These are phyloP conservation scores for Sugiyamaella neomexicana DNA, from an alignment of 1,139 yeast species.

Conservation along the genomic window DNA sequence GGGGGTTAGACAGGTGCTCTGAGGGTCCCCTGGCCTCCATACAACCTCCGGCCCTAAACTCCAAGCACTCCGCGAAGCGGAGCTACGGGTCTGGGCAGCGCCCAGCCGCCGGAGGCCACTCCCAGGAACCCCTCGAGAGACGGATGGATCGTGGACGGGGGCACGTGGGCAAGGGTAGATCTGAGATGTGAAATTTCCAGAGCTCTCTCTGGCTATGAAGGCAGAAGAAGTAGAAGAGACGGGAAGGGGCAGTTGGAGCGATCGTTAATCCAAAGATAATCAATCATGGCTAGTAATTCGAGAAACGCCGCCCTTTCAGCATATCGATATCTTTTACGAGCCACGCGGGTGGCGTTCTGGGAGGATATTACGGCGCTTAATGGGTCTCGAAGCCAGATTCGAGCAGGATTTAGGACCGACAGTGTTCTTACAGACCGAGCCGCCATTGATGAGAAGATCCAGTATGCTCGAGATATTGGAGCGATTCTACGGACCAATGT, in stretches of 20 bases:
- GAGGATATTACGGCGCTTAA: conserved; percentile 53
- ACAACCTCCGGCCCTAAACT: too few species aligned
- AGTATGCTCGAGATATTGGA: conserved; percentile 68
- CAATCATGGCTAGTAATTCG: not conserved
- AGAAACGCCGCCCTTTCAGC: conserved; percentile 43
- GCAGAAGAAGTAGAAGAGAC: not conserved
- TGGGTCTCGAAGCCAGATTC: conserved; percentile 61
- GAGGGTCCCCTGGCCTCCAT: too few species aligned
- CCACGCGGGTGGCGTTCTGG: conserved; percentile 66
- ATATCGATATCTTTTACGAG: conserved; percentile 68
- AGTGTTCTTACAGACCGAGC: conserved; percentile 45
- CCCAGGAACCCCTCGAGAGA: too few species aligned
- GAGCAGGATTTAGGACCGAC: conserved; percentile 52
- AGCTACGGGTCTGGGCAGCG: too few species aligned
- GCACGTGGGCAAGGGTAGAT: conserved; percentile 5
- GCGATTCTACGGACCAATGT: conserved; percentile 66
- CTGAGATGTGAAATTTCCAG: not conserved
- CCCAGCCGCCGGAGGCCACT: too few species aligned
- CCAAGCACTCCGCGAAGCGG: too few species aligned
- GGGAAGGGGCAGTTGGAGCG: too few species aligned
- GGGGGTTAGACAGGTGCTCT: too few species aligned
- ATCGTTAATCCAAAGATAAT: too few species aligned
- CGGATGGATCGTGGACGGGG: too few species aligned
- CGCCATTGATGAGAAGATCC: conserved; percentile 48
- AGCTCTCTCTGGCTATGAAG: too few species aligned